Evolutionary conservation across 306 rosid species (phyloP).

Genomic region (Acacia crassicarpa): DNA sequence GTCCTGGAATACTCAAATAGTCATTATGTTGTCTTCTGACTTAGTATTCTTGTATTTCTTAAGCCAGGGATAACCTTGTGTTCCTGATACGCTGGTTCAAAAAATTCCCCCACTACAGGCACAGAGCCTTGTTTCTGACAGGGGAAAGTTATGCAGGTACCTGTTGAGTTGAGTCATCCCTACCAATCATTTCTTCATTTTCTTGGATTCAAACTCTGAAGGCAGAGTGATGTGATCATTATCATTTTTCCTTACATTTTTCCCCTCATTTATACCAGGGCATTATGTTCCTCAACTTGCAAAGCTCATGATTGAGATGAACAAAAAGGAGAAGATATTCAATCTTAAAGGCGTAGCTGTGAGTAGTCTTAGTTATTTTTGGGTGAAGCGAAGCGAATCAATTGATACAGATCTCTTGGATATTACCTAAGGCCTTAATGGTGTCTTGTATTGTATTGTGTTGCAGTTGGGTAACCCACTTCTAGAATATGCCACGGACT

Average conservation of each 20-base stretch:
- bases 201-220: slow-evolving; percentile 5
- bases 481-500: slow-evolving; percentile 49
- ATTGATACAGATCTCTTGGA: not conserved
- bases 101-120: slow-evolving; percentile 65
- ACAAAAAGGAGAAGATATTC: slow-evolving; percentile 47
- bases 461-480: slow-evolving; percentile 57
- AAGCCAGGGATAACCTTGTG: slow-evolving; percentile 68
- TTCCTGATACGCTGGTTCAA: slow-evolving; percentile 66
- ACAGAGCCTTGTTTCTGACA: slow-evolving; percentile 55
- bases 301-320: slow-evolving; percentile 60
- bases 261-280: slow-evolving; percentile 38
- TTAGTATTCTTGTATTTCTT: slow-evolving; percentile 37
- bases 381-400: not conserved
- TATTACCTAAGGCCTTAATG: slow-evolving; percentile 3
- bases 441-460: slow-evolving; percentile 10
- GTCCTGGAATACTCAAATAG: slow-evolving; percentile 12
- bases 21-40: slow-evolving; percentile 36
- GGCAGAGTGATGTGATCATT: slow-evolving; percentile 11
- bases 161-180: slow-evolving; percentile 14
- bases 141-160: slow-evolving; percentile 85
- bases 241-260: slow-evolving; percentile 12
- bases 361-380: slow-evolving; percentile 29
- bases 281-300: slow-evolving; percentile 88
- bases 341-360: slow-evolving; percentile 75
- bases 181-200: slow-evolving; percentile 11